Percentiles rank a stretch among this genome's conserved stretches.
Evolutionary conservation across 2,329 filamentous ascomycete genomes (phyloP).

Genomic region (Phaeosphaeriaceae sp.): DNA sequence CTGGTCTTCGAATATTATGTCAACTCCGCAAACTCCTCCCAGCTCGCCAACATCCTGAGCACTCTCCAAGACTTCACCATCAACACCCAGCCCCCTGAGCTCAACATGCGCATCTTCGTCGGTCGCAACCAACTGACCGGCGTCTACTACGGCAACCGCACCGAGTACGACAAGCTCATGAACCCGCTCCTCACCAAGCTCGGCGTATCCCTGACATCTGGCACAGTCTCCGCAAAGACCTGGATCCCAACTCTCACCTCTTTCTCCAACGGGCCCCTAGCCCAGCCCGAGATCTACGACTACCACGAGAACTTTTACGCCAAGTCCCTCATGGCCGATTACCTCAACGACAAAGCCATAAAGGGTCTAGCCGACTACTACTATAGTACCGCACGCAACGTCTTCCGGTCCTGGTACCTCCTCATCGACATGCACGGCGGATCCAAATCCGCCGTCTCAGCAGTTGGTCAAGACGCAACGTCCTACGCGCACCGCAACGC

Average conservation of each 20-base stretch:
- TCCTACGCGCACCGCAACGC: constrained; percentile 37
- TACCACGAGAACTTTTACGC: constrained; percentile 39
- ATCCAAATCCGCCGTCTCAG: constrained; percentile 16
- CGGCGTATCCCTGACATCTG: constrained; percentile 12
- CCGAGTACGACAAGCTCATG: constrained; percentile 32
- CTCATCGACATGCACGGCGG: constrained; percentile 39
- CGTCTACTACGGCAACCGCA: constrained; percentile 35
- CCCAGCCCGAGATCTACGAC: constrained; percentile 28
- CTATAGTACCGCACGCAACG: constrained; percentile 24
- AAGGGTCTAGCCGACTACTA: constrained; percentile 33
- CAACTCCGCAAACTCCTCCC: constrained; percentile 17
- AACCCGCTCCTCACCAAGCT: constrained; percentile 30
- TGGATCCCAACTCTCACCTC: constrained; percentile 33
- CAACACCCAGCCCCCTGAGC: constrained; percentile 29
- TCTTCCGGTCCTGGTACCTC: constrained; percentile 31
- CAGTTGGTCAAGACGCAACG: constrained; percentile 18
- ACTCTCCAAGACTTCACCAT: constrained; percentile 33
- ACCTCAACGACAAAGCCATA: constrained; percentile 23
- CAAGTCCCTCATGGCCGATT: constrained; percentile 36
- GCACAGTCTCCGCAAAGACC: constrained; percentile 7
- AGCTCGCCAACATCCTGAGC: constrained; percentile 24
- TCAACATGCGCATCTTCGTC: constrained; percentile 38
- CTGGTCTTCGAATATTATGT: constrained; percentile 33
- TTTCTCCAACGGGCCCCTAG: constrained; percentile 28
- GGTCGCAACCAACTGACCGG: constrained; percentile 25